Conservation (phyloP, 2,329 filamentous ascomycete species). For the Orbilia oligospora region DNA sequence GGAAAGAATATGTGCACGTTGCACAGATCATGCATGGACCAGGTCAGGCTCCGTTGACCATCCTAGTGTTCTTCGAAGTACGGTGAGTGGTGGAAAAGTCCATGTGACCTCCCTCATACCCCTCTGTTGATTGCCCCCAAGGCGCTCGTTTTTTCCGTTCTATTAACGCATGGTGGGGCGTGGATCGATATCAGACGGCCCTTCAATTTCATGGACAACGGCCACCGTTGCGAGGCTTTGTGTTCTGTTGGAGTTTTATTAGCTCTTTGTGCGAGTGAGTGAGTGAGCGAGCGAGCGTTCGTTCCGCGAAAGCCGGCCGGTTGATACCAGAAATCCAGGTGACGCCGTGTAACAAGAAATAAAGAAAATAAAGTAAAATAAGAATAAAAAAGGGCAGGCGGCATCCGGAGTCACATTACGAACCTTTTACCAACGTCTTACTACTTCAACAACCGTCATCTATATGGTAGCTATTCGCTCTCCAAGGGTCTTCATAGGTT, state of each 20-base stretch:
- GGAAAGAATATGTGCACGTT: slow-evolving; percentile 20
- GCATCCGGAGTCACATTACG: slow-evolving; percentile 6
- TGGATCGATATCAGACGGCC: slow-evolving; percentile 6
- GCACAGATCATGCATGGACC: slow-evolving; percentile 52
- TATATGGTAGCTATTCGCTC: background rate
- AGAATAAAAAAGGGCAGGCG: slow-evolving; percentile 14
- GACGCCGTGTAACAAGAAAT: slow-evolving; percentile 33
- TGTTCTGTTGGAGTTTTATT: slow-evolving; percentile 34
- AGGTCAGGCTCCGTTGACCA: slow-evolving; percentile 34
- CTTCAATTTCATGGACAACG: slow-evolving; percentile 29
- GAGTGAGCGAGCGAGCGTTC: background rate
- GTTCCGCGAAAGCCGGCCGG: slow-evolving; percentile 21
- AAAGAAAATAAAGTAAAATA: no score
- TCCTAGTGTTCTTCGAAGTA: background rate
- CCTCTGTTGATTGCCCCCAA: slow-evolving; percentile 27
- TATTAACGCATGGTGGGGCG: slow-evolving; percentile 33
- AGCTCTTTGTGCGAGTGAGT: slow-evolving; percentile 5
- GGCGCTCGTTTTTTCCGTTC: slow-evolving; percentile 21
- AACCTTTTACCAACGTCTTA: background rate
- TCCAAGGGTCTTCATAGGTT: slow-evolving; percentile 16
- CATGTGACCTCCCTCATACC: slow-evolving; percentile 51
- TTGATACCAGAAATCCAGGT: slow-evolving; percentile 20
- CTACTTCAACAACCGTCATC: background rate
- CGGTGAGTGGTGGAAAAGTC: slow-evolving; percentile 28
- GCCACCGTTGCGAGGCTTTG: slow-evolving; percentile 22